A percentile compares a stretch with the other conserved stretches of the same genome.
phyloP scores from a whole-genome alignment of 169 alveolate genomes.

The Plasmodium fragile region DNA sequence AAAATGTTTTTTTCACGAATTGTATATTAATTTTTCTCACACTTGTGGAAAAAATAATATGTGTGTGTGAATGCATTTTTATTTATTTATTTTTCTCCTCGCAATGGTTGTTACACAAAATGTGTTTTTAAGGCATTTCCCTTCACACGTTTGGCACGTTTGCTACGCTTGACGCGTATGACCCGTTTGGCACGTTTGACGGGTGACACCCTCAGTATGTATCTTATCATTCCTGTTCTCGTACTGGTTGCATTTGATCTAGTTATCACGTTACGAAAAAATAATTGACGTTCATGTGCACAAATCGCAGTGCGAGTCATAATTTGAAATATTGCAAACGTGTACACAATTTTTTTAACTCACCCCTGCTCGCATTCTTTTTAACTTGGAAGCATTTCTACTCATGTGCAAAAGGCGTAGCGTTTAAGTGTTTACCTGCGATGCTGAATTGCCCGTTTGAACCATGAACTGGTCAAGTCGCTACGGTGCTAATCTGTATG shows the following conservation, averaged over 20 bases:
- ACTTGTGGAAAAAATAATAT: background rate
- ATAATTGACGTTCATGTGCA: background rate
- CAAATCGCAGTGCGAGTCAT: background rate
- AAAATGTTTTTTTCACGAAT: background rate
- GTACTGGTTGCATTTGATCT: conserved; percentile 43
- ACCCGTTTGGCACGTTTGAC: background rate
- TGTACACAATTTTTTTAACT: background rate
- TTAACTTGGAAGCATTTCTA: background rate
- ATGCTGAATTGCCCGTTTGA: background rate
- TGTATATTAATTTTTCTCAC: conserved; percentile 14
- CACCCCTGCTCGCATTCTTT: background rate
- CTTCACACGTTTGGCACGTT: background rate
- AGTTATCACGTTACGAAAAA: background rate
- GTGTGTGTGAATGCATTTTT: conserved; percentile 29
- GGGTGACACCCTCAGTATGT: background rate
- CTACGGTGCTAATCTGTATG: background rate
- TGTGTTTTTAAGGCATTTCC: conserved; percentile 5
- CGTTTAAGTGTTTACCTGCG: background rate
- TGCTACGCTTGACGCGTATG: background rate
- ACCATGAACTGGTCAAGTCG: background rate
- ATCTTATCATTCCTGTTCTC: background rate
- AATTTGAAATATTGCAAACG: background rate
- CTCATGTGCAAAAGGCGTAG: background rate
- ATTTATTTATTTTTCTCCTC: conserved; percentile 20
- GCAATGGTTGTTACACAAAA: background rate